These are phyloP conservation scores for Cryoendolithus antarcticus DNA, from an alignment of 2,329 filamentous ascomycete genomes.

Conservation along the genomic window DNA sequence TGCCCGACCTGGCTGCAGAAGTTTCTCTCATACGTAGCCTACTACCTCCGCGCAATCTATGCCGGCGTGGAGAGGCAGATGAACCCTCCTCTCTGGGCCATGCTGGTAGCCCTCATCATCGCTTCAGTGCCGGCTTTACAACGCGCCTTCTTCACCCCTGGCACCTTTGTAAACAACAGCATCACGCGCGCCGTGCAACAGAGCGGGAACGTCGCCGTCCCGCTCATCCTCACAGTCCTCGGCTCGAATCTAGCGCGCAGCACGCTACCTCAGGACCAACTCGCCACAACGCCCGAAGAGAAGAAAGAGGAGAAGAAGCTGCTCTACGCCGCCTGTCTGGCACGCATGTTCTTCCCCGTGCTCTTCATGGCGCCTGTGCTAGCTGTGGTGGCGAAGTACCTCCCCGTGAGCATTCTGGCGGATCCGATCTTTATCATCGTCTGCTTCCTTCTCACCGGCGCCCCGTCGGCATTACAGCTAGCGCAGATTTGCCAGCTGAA, in stretches of 20 bases:
- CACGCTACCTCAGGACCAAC: slow-evolving; percentile 59
- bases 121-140: slow-evolving; percentile 79
- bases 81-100: slow-evolving; percentile 97
- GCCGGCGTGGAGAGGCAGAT: slow-evolving; percentile 80
- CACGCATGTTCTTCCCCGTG: slow-evolving; percentile 85
- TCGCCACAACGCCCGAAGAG: slow-evolving; percentile 58
- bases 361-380: slow-evolving; percentile 84
- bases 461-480: slow-evolving; percentile 83
- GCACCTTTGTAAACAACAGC: slow-evolving; percentile 83
- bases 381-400: slow-evolving; percentile 75
- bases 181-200: slow-evolving; percentile 78
- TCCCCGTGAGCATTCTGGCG: slow-evolving; percentile 85
- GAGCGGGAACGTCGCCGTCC: slow-evolving; percentile 82
- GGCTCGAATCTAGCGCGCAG: slow-evolving; percentile 90
- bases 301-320: slow-evolving; percentile 57
- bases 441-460: slow-evolving; percentile 89
- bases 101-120: slow-evolving; percentile 81
- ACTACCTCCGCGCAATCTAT: slow-evolving; percentile 39
- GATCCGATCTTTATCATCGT: slow-evolving; percentile 98
- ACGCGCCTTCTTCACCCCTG: slow-evolving; percentile 72
- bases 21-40: slow-evolving; percentile 30
- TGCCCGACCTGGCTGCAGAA: slow-evolving; percentile 44
- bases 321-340: slow-evolving; percentile 71
- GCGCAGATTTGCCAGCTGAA: slow-evolving; percentile 99
- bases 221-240: slow-evolving; percentile 86